A percentile compares a stretch with the other conserved stretches of the same genome.
phyloP scores from a whole-genome alignment of 352 stramenopile species.

The Pythium phragmitis region DNA sequence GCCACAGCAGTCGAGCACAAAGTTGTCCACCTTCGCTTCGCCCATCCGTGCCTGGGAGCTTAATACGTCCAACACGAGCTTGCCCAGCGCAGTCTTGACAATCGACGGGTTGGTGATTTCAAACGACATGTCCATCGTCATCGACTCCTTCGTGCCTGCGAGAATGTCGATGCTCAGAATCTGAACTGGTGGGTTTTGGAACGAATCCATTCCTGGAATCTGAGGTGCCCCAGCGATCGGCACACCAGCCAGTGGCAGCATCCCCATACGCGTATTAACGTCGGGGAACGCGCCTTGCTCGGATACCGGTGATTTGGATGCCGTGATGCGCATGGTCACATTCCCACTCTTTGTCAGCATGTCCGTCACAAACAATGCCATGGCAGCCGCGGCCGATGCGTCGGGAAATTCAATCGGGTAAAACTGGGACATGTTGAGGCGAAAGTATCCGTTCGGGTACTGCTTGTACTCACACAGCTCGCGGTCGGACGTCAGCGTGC shows the following conservation, averaged over 20 bases:
- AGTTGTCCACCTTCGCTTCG: constrained; percentile 54
- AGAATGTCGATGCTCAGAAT: constrained; percentile 68
- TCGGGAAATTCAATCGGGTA: constrained; percentile 60
- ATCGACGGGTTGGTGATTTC: constrained; percentile 70
- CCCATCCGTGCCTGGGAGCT: constrained; percentile 52
- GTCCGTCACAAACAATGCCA: constrained; percentile 56
- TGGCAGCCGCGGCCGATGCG: constrained; percentile 35
- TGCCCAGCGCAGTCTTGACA: constrained; percentile 57
- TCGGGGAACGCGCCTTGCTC: constrained; percentile 49
- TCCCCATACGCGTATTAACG: constrained; percentile 73
- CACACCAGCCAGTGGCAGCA: constrained; percentile 59
- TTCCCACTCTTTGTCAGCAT: constrained; percentile 60
- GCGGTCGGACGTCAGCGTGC: constrained; percentile 46
- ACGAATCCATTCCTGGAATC: constrained; percentile 72
- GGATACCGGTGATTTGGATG: constrained; percentile 14
- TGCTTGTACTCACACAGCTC: constrained; percentile 72
- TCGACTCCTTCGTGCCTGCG: constrained; percentile 38
- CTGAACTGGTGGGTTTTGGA: constrained; percentile 56
- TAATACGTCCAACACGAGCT: constrained; percentile 52
- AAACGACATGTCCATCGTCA: constrained; percentile 72
- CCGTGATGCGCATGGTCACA: constrained; percentile 58
- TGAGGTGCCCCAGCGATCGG: constrained; percentile 51
- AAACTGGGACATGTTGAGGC: constrained; percentile 69
- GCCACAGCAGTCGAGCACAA: constrained; percentile 66
- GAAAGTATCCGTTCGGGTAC: constrained; percentile 49